A percentile compares a stretch with the other conserved stretches of the same genome.
Conservation (phyloP, 1,139 yeast species). For the Debaryomycetaceae sp. region DNA sequence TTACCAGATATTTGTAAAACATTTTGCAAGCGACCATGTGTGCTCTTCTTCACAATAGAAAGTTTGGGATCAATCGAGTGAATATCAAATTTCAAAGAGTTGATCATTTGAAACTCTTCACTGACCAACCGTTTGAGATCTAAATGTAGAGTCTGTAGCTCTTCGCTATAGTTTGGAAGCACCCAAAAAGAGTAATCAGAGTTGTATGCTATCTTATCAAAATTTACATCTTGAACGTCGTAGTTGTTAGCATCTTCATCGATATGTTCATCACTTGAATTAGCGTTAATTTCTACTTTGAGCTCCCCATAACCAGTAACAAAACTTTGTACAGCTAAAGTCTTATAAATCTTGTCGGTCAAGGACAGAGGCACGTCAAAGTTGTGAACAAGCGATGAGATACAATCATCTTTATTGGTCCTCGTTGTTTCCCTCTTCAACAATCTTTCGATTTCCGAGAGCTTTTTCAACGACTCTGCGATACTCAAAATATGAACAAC, state of each 20-base stretch:
- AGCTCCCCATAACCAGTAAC: slow-evolving; percentile 8
- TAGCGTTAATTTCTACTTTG: slow-evolving; percentile 3
- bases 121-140: slow-evolving; percentile 25
- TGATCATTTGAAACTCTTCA: slow-evolving; percentile 21
- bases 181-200: slow-evolving; percentile 18
- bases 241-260: background rate
- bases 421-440: slow-evolving; percentile 14
- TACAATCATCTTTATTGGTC: slow-evolving; percentile 7
- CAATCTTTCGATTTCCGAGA: slow-evolving; percentile 20
- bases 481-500: slow-evolving; percentile 28
- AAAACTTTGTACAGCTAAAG: slow-evolving; percentile 14
- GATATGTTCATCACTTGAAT: background rate
- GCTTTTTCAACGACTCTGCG: slow-evolving; percentile 29
- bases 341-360: slow-evolving; percentile 23
- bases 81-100: slow-evolving; percentile 17
- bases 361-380: slow-evolving; percentile 29
- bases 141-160: slow-evolving; percentile 27
- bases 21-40: slow-evolving; percentile 30
- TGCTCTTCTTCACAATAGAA: slow-evolving; percentile 22
- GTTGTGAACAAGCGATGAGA: slow-evolving; percentile 14
- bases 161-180: slow-evolving; percentile 24
- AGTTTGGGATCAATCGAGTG: slow-evolving; percentile 27
- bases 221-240: slow-evolving; percentile 14
- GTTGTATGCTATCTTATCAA: slow-evolving; percentile 6
- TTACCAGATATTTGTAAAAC: slow-evolving; percentile 34